These are phyloP conservation scores for Wallacemonas sp. DNA, from an alignment of 208 protist genomes.

Conservation along the genomic window DNA sequence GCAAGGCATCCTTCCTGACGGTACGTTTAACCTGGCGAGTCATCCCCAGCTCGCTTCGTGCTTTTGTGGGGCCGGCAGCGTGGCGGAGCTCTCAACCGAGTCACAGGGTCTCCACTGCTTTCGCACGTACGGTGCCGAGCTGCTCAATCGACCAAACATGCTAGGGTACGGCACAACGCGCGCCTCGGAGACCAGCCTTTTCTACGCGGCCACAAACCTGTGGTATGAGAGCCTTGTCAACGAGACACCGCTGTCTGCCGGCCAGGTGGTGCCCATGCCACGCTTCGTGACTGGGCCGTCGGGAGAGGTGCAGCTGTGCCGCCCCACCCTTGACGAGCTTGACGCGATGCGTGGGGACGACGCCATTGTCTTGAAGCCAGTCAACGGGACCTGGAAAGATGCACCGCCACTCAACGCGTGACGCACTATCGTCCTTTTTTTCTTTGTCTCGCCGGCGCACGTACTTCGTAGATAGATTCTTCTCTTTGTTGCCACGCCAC, in stretches of 20 bases:
- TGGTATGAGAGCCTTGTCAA: not conserved
- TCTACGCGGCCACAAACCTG: not conserved
- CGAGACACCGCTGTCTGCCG: not conserved
- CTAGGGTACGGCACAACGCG: not conserved
- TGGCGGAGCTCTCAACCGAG: not conserved
- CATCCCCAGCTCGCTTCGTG: not conserved
- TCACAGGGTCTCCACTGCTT: not conserved
- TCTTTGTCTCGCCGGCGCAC: not conserved
- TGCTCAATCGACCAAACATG: slow-evolving; percentile 20
- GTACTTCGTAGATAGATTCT: too few species aligned
- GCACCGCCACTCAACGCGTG: not conserved
- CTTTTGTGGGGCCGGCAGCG: not conserved
- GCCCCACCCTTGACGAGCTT: not conserved
- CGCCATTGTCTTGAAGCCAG: not conserved
- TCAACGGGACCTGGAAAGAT: not conserved
- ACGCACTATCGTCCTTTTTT: not conserved
- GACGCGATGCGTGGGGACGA: not conserved
- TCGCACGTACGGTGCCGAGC: slow-evolving; percentile 20
- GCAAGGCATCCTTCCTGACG: not conserved
- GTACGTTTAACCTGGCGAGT: not conserved
- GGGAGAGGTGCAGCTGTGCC: not conserved
- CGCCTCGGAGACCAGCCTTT: not conserved
- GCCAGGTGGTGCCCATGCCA: not conserved
- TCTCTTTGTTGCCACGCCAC: too few species aligned
- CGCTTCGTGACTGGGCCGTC: too few species aligned